These are phyloP conservation scores for Castanea crenata DNA, from an alignment of 306 rosid genomes.

Conservation along the genomic window DNA sequence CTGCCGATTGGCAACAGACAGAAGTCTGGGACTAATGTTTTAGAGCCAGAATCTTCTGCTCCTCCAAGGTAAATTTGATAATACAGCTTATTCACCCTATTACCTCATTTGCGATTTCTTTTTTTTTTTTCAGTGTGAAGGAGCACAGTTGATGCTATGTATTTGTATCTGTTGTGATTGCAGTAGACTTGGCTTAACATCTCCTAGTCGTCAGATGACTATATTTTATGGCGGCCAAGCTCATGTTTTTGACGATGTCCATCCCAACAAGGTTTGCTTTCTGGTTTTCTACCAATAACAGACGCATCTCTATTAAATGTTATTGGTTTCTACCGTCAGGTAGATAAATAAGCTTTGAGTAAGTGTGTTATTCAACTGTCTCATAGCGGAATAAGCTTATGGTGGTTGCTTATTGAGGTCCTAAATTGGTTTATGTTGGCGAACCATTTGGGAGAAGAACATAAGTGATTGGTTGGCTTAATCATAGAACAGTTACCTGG, in stretches of 20 bases:
- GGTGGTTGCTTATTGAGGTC: not conserved
- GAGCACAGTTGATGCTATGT: slow-evolving; percentile 27
- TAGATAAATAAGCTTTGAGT: not conserved
- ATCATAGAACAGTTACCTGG: not conserved
- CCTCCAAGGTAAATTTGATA: slow-evolving; percentile 50
- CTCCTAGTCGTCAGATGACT: slow-evolving; percentile 88
- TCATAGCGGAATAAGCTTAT: not conserved
- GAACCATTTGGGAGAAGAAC: slow-evolving; percentile 5
- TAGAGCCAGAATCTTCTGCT: slow-evolving; percentile 60
- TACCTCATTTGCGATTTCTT: not conserved
- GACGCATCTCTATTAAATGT: slow-evolving; percentile 2
- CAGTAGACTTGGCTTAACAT: slow-evolving; percentile 65
- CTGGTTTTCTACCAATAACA: slow-evolving; percentile 18
- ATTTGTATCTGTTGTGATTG: slow-evolving; percentile 32
- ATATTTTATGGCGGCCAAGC: slow-evolving; percentile 98
- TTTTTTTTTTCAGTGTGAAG: slow-evolving; percentile 10
- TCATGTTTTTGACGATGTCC: slow-evolving; percentile 96
- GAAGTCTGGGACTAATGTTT: slow-evolving; percentile 44
- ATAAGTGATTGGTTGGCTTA: not conserved
- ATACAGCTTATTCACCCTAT: slow-evolving; percentile 6
- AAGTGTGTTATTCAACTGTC: not conserved
- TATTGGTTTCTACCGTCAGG: not conserved
- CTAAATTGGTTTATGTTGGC: slow-evolving; percentile 17
- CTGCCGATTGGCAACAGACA: slow-evolving; percentile 60
- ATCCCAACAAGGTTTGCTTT: slow-evolving; percentile 79